phyloP scores from a whole-genome alignment of 805 yeast species.

The Lipomyces mesembrius region DNA sequence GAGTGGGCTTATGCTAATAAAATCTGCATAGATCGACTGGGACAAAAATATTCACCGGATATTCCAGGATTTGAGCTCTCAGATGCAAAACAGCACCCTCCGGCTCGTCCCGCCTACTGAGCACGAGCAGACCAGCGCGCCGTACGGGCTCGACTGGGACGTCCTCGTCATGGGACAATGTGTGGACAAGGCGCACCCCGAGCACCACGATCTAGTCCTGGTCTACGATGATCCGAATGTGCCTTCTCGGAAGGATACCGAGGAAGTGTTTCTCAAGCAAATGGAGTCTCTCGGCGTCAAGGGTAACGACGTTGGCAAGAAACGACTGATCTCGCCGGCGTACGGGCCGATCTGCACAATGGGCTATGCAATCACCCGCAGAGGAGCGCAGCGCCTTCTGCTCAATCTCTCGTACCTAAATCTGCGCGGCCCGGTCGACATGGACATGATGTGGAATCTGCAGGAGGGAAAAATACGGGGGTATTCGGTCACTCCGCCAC shows the following conservation, averaged over 20 bases:
- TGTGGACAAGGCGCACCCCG: slow-evolving; percentile 18
- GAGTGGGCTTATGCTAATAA: background rate
- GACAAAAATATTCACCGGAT: slow-evolving; percentile 9
- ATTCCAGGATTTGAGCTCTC: background rate
- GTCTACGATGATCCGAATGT: slow-evolving; percentile 20
- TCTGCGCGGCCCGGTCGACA: slow-evolving; percentile 26
- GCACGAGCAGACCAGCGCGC: slow-evolving; percentile 11
- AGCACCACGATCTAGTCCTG: slow-evolving; percentile 16
- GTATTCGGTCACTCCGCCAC: slow-evolving; percentile 22
- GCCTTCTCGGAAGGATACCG: slow-evolving; percentile 12
- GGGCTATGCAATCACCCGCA: slow-evolving; percentile 31
- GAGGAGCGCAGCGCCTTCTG: slow-evolving; percentile 32
- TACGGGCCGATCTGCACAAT: slow-evolving; percentile 27
- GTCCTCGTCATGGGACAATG: slow-evolving; percentile 22
- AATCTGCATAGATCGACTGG: slow-evolving; percentile 12
- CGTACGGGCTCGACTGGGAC: slow-evolving; percentile 19
- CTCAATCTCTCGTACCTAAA: slow-evolving; percentile 23
- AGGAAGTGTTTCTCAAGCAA: slow-evolving; percentile 4
- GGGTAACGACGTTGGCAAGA: slow-evolving; percentile 16
- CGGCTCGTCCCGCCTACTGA: slow-evolving; percentile 8
- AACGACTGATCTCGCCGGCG: slow-evolving; percentile 21
- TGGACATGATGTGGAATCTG: slow-evolving; percentile 15
- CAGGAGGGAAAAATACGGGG: slow-evolving; percentile 23
- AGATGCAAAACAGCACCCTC: slow-evolving; percentile 12
- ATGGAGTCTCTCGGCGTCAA: slow-evolving; percentile 14